Conservation (phyloP, 2,329 filamentous ascomycete genomes). For the Periconia macrospinosa region DNA sequence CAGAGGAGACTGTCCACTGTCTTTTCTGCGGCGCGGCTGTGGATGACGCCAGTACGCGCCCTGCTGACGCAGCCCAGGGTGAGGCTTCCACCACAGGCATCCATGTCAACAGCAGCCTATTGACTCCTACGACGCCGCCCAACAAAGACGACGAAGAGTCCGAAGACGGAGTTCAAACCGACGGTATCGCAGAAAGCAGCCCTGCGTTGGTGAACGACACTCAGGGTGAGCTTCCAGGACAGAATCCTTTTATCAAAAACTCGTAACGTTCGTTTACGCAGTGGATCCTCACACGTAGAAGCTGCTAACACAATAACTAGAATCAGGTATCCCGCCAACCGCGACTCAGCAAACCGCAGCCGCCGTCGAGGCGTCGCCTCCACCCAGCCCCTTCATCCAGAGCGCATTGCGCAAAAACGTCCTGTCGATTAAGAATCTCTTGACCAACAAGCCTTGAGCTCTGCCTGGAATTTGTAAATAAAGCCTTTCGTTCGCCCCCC, state of each 20-base stretch:
- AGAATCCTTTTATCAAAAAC: background rate
- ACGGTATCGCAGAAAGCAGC: background rate
- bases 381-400: no score
- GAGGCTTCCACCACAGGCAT: background rate
- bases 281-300: background rate
- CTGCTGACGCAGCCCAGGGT: background rate
- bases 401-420: no score
- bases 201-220: background rate
- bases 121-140: background rate
- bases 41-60: background rate
- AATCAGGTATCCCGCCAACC: no score
- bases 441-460: no score
- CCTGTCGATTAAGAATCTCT: no score
- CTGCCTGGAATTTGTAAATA: no score
- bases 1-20: conserved; percentile 21
- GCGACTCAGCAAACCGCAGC: no score
- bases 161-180: background rate
- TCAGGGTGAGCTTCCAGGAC: background rate
- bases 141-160: background rate
- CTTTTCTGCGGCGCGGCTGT: conserved; percentile 20
- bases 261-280: background rate
- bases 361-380: no score
- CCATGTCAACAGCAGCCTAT: background rate
- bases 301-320: background rate
- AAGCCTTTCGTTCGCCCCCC: no score